Base-by-base conservation (phyloP, 495 filamentous ascomycete species). In the Penicillium argentinense region DNA sequence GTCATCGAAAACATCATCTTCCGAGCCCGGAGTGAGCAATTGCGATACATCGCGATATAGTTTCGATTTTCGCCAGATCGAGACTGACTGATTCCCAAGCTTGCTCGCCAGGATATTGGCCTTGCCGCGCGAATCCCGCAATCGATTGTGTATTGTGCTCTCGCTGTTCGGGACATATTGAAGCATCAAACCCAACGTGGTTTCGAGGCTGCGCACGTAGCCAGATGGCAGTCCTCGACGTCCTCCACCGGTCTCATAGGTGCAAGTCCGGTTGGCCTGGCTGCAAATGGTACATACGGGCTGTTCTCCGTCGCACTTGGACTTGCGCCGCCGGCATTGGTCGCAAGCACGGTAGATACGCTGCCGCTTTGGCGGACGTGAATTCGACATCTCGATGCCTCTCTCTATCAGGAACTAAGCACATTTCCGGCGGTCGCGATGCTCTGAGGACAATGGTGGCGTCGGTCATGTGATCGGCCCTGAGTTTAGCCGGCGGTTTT, bases 151-250 rank as follows among this genome's bases (percentile, higher is more conserved):
- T 3, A 77, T 41, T 1, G 53, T 54, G 8, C 34, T 27, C 45
- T 76, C 73, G 17, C 52, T 54, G n/a, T 48, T 57, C 1, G 66
- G 54, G 4, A 64, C 37, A 24, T 62, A 50, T 8, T 59, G 50
- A 8, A 74, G 54, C 3, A 75, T 28, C 45, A 76, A 63, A 5
- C 73, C 74, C 5, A 77, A 40, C 1, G 67, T 60, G 36, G 66
- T 66, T 57, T 87, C 84, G 16, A 87, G 62, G 4, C 76, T 76
- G 26, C 80, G 69, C 1, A 86, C 81, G 57, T 85, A 86, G 29
- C 83, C 83, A 25, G 79, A 75, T 30, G 80, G 80, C 17, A 86
- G 70, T 1, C 84, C 84, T 30, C 84, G 71, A 55, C 83, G 83
- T 57, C 80, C 83, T 4, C 79, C 74, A 25, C 68, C 75, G 17